These are phyloP conservation scores for Thermothelomyces thermophilus DNA, from an alignment of 2,329 filamentous ascomycete species.

Conservation along the genomic window DNA sequence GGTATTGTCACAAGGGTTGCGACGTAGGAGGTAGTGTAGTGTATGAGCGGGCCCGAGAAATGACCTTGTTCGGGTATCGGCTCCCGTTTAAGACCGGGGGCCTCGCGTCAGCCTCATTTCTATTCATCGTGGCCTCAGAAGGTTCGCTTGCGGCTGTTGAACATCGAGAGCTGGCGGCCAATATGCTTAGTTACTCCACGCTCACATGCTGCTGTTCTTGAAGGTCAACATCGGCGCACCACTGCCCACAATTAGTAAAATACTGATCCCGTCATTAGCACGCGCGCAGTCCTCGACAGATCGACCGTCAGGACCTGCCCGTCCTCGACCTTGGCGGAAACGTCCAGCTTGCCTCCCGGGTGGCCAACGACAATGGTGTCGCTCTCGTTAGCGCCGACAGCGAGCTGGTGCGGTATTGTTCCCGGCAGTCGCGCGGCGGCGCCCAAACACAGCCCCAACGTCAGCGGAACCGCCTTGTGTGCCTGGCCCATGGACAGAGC, in stretches of 20 bases:
- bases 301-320: slow-evolving; percentile 39
- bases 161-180: no score
- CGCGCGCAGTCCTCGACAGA: slow-evolving; percentile 41
- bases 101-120: slow-evolving; percentile 14
- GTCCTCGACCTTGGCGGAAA: slow-evolving; percentile 36
- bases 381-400: slow-evolving; percentile 17
- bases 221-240: no score
- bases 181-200: no score
- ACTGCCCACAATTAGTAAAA: slow-evolving; percentile 31
- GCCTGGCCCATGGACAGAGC: slow-evolving; percentile 42
- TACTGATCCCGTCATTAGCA: slow-evolving; percentile 45
- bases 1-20: neutral
- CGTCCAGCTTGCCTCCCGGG: slow-evolving; percentile 41
- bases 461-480: slow-evolving; percentile 38
- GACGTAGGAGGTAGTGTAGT: no score
- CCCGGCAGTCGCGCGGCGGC: slow-evolving; percentile 35
- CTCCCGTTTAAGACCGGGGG: neutral
- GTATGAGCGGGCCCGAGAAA: no score
- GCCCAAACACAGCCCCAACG: slow-evolving; percentile 35
- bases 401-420: slow-evolving; percentile 35
- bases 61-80: neutral
- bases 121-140: neutral
- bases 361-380: slow-evolving; percentile 38
- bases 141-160: neutral
- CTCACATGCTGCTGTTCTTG: no score